A percentile compares a stretch with the other conserved stretches of the same genome.
phyloP scores from a whole-genome alignment of 345 rosid genomes.

The Rhodomyrtus tomentosa region DNA sequence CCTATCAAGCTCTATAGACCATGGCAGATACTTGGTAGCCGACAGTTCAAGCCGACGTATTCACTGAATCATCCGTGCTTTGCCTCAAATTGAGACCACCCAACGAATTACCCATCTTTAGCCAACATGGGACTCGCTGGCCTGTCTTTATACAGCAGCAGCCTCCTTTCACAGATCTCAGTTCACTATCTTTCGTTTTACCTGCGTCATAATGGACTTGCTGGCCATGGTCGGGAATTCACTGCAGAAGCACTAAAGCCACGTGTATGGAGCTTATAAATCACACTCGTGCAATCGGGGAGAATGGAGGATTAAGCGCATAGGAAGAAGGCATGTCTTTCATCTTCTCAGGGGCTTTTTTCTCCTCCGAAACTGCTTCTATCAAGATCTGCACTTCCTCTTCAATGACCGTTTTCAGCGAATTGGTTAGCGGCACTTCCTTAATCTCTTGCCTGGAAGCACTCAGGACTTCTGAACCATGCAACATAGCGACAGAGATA shows the following conservation, averaged over 20 bases:
- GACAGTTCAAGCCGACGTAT: background rate
- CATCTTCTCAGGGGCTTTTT: constrained; percentile 21
- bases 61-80: background rate
- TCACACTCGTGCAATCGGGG: constrained; percentile 82
- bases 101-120: background rate
- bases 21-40: background rate
- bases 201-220: background rate
- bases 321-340: constrained; percentile 46
- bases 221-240: background rate
- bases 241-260: background rate
- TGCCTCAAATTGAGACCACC: background rate
- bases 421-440: constrained; percentile 31
- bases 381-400: constrained; percentile 62
- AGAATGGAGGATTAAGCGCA: constrained; percentile 70
- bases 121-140: background rate
- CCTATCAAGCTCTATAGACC: background rate
- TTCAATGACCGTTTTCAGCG: constrained; percentile 56
- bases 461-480: constrained; percentile 26
- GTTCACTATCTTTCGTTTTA: background rate
- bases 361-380: constrained; percentile 49
- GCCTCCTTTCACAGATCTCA: background rate
- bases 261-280: background rate
- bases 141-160: background rate
- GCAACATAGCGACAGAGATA: constrained; percentile 66
- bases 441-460: constrained; percentile 14